Conservation (phyloP, 768 basidiomycete genomes). For the Rickenella mellea region DNA sequence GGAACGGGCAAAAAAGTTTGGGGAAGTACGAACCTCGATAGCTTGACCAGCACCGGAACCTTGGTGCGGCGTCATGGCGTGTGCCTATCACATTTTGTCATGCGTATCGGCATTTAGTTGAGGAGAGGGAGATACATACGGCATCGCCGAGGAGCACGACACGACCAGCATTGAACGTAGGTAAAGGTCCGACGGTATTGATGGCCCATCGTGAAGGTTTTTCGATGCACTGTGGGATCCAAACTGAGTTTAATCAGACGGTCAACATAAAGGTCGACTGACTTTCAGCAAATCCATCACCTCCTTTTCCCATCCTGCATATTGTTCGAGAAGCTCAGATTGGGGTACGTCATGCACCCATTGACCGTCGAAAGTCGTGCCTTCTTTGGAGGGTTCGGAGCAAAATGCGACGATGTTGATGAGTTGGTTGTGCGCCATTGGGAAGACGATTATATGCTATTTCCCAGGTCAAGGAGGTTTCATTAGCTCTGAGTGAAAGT, state of each 20-base stretch:
- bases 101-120: background rate
- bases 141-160: constrained; percentile 40
- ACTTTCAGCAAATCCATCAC: constrained; percentile 49
- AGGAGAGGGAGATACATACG: constrained; percentile 8
- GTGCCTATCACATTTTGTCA: constrained; percentile 12
- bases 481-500: background rate
- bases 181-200: constrained; percentile 43
- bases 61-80: constrained; percentile 32
- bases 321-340: constrained; percentile 35
- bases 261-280: constrained; percentile 6
- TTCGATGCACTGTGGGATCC: constrained; percentile 36
- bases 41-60: constrained; percentile 35
- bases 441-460: constrained; percentile 1
- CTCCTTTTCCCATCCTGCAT: constrained; percentile 50
- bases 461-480: background rate
- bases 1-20: background rate
- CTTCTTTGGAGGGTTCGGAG: constrained; percentile 40
- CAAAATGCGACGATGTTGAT: constrained; percentile 59
- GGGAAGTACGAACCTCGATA: constrained; percentile 25
- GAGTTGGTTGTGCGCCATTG: constrained; percentile 27
- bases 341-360: constrained; percentile 41
- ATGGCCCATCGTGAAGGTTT: constrained; percentile 54
- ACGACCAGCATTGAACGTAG: constrained; percentile 39
- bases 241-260: constrained; percentile 2
- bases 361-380: constrained; percentile 35